Conservation (phyloP, 305 asterid genomes). For the Fraxinus platypoda region DNA sequence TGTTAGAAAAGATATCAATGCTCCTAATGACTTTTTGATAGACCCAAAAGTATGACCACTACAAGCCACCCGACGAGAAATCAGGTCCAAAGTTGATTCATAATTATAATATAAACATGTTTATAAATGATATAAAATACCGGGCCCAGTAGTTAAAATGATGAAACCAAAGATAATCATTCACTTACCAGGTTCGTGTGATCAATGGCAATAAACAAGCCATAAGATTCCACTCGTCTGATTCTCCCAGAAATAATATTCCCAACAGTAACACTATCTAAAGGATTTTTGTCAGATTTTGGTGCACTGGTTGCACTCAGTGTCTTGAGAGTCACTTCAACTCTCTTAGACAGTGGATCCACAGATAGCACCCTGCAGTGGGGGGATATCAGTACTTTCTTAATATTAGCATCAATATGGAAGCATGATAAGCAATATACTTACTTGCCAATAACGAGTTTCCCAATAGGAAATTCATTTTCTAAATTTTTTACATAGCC, state of each 20-base stretch:
- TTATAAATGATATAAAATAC: conserved; percentile 8
- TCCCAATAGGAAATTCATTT: conserved; percentile 73
- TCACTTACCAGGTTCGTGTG: conserved; percentile 65
- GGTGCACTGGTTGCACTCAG: conserved; percentile 37
- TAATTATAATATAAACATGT: conserved; percentile 4
- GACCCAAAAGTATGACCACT: neutral
- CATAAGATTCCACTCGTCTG: conserved; percentile 79
- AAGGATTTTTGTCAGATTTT: conserved; percentile 44
- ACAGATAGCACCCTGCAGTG: conserved; percentile 52
- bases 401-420: conserved; percentile 21
- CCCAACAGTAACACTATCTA: conserved; percentile 57
- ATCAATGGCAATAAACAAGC: conserved; percentile 77
- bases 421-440: conserved; percentile 21
- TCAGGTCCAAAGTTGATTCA: neutral
- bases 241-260: conserved; percentile 70
- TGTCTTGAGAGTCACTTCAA: conserved; percentile 82
- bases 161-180: neutral
- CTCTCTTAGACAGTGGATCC: conserved; percentile 84
- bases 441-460: conserved; percentile 82
- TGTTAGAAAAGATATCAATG: neutral
- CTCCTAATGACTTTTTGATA: neutral
- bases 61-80: neutral
- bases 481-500: conserved; percentile 66
- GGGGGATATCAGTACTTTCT: conserved; percentile 29
- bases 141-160: neutral